Evolutionary conservation across 768 basidiomycete species (phyloP).

Genomic region (Tricholoma flavovirens): DNA sequence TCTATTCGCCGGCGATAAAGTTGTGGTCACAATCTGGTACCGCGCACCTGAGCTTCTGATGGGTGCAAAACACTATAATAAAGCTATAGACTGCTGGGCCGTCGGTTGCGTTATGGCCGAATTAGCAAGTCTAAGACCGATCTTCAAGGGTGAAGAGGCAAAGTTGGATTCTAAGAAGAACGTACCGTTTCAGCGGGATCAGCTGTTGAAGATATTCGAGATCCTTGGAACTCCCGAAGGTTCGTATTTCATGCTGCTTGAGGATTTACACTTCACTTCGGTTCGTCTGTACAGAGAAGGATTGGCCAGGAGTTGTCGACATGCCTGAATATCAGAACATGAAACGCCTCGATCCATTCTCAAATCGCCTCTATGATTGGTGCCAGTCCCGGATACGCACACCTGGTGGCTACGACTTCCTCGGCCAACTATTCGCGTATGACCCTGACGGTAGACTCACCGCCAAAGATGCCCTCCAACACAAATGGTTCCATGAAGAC

Average conservation of each 20-base stretch:
- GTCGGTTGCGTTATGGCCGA: constrained; percentile 98
- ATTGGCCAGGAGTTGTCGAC: constrained; percentile 81
- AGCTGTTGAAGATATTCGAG: constrained; percentile 93
- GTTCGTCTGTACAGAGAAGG: constrained; percentile 47
- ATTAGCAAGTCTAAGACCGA: constrained; percentile 86
- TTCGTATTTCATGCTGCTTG: constrained; percentile 26
- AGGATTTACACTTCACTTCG: neutral
- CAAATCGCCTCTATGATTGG: constrained; percentile 70
- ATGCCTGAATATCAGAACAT: constrained; percentile 89
- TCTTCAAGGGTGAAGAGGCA: constrained; percentile 99
- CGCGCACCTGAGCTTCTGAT: constrained; percentile 93
- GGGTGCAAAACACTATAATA: constrained; percentile 97
- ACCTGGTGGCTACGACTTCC: constrained; percentile 69
- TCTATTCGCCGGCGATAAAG: constrained; percentile 91
- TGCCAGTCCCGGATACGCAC: constrained; percentile 60
- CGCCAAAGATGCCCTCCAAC: constrained; percentile 73
- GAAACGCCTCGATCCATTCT: constrained; percentile 66
- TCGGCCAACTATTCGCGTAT: constrained; percentile 82
- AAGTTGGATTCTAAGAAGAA: constrained; percentile 97
- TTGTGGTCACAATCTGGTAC: constrained; percentile 99
- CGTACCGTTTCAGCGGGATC: constrained; percentile 94
- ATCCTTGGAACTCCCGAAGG: constrained; percentile 86
- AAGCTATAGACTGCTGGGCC: constrained; percentile 96
- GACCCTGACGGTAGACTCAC: constrained; percentile 86
- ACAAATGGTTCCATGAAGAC: constrained; percentile 92